Conservation (phyloP, 768 basidiomycete genomes). For the Boletales sp. region DNA sequence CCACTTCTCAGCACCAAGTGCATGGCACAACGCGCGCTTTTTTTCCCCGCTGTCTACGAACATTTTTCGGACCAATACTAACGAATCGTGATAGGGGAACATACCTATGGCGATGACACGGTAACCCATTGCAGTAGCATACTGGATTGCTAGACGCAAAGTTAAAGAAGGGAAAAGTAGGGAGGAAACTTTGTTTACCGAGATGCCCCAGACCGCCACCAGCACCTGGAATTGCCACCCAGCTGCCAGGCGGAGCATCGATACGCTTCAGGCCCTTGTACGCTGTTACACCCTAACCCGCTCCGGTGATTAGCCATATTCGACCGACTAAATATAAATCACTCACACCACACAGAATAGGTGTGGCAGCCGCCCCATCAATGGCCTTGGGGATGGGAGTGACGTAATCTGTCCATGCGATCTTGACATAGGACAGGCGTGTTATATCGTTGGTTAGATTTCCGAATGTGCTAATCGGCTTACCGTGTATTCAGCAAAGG, state of each 20-base stretch:
- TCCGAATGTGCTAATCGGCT: neutral
- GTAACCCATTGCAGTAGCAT: slow-evolving; percentile 40
- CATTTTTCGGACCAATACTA: neutral
- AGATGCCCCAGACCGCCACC: slow-evolving; percentile 44
- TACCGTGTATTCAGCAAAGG: slow-evolving; percentile 39
- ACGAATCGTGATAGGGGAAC: neutral
- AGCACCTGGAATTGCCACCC: slow-evolving; percentile 37
- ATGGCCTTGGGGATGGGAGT: slow-evolving; percentile 44
- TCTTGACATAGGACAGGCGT: slow-evolving; percentile 9
- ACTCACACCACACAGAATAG: slow-evolving; percentile 43
- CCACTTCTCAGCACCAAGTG: slow-evolving; percentile 41
- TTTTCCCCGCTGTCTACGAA: slow-evolving; percentile 40
- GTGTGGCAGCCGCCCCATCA: slow-evolving; percentile 37
- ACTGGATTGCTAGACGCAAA: slow-evolving; percentile 38
- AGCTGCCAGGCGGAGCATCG: slow-evolving; percentile 35
- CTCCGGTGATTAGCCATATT: neutral
- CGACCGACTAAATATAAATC: neutral
- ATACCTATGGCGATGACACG: slow-evolving; percentile 43
- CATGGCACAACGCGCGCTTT: slow-evolving; percentile 35
- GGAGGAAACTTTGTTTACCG: slow-evolving; percentile 6
- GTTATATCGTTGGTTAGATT: neutral
- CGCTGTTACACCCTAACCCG: slow-evolving; percentile 38
- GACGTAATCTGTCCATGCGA: slow-evolving; percentile 37
- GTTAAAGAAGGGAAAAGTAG: neutral
- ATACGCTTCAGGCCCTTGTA: slow-evolving; percentile 44